Percentiles rank a stretch among this genome's conserved stretches.
These are phyloP conservation scores for Psilocybe tampanensis DNA, from an alignment of 768 basidiomycete species.

Conservation along the genomic window DNA sequence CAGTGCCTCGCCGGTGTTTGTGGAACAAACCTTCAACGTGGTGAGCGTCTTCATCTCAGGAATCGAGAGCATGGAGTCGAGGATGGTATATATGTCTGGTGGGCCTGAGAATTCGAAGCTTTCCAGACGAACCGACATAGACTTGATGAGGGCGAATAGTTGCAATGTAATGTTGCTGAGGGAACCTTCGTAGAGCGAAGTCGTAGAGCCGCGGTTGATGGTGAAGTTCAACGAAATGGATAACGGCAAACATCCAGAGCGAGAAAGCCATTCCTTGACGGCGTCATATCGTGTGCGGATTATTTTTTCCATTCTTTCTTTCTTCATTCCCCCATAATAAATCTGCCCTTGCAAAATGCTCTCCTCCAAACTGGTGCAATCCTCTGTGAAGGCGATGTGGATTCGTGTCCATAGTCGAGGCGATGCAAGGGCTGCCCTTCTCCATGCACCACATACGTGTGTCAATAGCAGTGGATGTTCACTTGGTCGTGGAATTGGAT, in stretches of 20 bases:
- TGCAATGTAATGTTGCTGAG: too few relatives aligned
- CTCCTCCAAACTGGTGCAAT: neutral
- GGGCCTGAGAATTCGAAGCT: too few relatives aligned
- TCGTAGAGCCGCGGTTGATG: too few relatives aligned
- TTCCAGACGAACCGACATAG: too few relatives aligned
- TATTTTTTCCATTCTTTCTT: neutral
- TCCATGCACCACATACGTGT: conserved; percentile 4
- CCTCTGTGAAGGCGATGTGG: neutral
- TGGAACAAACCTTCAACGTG: too few relatives aligned
- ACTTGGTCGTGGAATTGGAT: neutral
- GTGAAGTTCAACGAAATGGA: conserved; percentile 1
- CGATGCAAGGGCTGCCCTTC: conserved; percentile 1
- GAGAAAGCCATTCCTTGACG: neutral
- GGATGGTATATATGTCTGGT: too few relatives aligned
- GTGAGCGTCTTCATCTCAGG: too few relatives aligned
- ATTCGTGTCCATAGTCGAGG: conserved; percentile 3
- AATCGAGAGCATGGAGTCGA: too few relatives aligned
- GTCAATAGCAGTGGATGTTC: conserved; percentile 5
- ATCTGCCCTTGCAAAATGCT: neutral
- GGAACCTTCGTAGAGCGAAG: too few relatives aligned
- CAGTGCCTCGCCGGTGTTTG: too few relatives aligned
- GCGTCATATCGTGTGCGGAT: neutral
- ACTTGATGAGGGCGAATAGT: too few relatives aligned
- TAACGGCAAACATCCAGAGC: conserved; percentile 1
- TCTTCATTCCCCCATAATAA: neutral